Base-by-base conservation (phyloP, 116 monocot genomes). In the Papilionanthe hybrid region DNA sequence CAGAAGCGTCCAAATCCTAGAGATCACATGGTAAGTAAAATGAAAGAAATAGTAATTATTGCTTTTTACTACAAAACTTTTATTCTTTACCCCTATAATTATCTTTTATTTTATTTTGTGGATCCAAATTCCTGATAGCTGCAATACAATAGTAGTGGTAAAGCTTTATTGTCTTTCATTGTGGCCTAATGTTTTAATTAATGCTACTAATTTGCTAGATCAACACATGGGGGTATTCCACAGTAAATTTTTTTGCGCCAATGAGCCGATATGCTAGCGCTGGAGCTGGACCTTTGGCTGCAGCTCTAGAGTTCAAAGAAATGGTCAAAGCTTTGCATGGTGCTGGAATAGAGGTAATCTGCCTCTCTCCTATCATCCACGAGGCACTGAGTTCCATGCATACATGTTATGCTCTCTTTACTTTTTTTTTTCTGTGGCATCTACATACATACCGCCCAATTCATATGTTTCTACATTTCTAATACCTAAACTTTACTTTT, bases 201-300 rank as follows among this genome's bases (percentile, higher is more conserved):
- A 1, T 76, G 48, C 28, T 60, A 1, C 72, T 44, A 73, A 56
- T 50, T 79, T 83, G 18, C 45, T 81, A 97, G 98, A 83, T 98
- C 56, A 98, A 98, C 75, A 94, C 93, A 77, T 98, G 98, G 98
- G 98, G 98, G 0, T 98, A 98, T 87, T 98, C 98, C 55, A 98
- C 98, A 19, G 56, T 98, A 22, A 98, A 94, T 72, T 98, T 98
- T 89, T 98, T 98, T 86, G 85, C 98, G 18, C 94, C 98, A 28
- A 98, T 98, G 98, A 93, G 94, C 81, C 92, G 98, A 27, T 98
- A 98, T 90, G 98, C 94, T 58, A 93, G 93, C 90, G 67, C 67
- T 82, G 93, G 93, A 79, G 92, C 94, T 86, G 94, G 98, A 82
- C 84, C 98, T 79, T 73, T 83, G 41, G 86, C 55, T 78, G 93